These are phyloP conservation scores for Apiospora malaysiana DNA, from an alignment of 2,329 filamentous ascomycete genomes.

Conservation along the genomic window DNA sequence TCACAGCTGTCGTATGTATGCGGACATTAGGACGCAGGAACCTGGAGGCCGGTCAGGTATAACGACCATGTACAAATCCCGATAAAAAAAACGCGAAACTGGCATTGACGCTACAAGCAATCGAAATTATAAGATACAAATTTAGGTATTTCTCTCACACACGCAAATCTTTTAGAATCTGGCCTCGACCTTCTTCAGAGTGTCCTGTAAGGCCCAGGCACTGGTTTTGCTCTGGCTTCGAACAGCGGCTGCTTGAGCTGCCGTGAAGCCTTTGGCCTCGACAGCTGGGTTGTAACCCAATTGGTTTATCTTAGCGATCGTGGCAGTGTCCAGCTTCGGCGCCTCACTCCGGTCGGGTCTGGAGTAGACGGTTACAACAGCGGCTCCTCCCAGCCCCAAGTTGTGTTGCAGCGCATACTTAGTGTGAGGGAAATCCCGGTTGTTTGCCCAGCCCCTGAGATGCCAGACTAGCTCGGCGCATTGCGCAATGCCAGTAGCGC, in stretches of 20 bases:
- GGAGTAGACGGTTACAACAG: conserved; percentile 88
- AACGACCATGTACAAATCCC: neutral
- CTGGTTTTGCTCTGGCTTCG: conserved; percentile 70
- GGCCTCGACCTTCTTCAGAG: conserved; percentile 73
- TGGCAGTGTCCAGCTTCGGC: conserved; percentile 62
- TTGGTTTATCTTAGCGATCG: conserved; percentile 69
- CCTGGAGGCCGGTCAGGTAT: neutral
- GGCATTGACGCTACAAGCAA: neutral
- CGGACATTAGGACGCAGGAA: neutral
- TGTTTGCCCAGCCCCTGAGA: conserved; percentile 93
- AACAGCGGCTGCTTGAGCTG: conserved; percentile 72
- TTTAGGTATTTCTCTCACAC: neutral
- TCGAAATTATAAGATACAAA: neutral
- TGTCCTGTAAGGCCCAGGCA: conserved; percentile 81
- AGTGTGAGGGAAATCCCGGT: conserved; percentile 73
- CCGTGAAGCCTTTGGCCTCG: conserved; percentile 86
- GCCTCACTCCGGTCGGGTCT: conserved; percentile 77
- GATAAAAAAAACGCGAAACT: neutral
- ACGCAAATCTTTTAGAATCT: conserved; percentile 60
- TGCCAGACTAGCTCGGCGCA: conserved; percentile 97
- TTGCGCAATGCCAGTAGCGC: conserved; percentile 93
- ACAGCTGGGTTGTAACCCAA: conserved; percentile 93
- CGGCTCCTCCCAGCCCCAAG: conserved; percentile 87
- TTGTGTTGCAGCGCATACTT: conserved; percentile 87
- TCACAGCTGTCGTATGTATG: no score